phyloP scores from a whole-genome alignment of 2,329 filamentous ascomycete genomes.

The Chaetomiaceae sp. region DNA sequence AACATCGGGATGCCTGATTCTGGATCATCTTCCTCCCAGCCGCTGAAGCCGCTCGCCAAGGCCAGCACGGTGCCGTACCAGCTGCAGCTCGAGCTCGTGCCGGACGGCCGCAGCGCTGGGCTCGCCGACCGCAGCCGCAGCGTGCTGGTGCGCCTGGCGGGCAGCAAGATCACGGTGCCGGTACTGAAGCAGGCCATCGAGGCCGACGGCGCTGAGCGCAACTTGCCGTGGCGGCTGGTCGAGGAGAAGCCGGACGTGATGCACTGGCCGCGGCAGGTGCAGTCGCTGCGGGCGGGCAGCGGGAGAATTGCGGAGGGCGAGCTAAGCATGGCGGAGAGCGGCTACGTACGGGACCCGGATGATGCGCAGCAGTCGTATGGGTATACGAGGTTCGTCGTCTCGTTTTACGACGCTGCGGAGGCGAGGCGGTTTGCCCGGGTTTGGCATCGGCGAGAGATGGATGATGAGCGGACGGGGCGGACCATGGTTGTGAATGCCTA shows the following conservation, averaged over 20 bases:
- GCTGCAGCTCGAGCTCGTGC: not conserved
- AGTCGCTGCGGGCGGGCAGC: not conserved
- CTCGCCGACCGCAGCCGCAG: slow-evolving; percentile 6
- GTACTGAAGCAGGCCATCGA: slow-evolving; percentile 35
- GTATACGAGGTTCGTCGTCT: slow-evolving; percentile 45
- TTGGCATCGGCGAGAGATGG: slow-evolving; percentile 37
- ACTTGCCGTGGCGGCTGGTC: slow-evolving; percentile 32
- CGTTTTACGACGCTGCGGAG: slow-evolving; percentile 48
- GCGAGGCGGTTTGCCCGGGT: slow-evolving; percentile 44
- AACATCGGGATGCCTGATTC: no score
- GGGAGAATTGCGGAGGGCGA: not conserved
- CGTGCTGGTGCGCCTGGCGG: slow-evolving; percentile 22
- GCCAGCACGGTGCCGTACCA: not conserved
- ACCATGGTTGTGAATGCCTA: slow-evolving; percentile 25
- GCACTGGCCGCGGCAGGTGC: not conserved
- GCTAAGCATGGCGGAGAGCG: not conserved
- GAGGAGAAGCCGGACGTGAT: slow-evolving; percentile 10
- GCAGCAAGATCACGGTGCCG: slow-evolving; percentile 24
- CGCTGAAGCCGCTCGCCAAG: not conserved
- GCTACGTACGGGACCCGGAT: slow-evolving; percentile 11
- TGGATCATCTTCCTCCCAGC: no score
- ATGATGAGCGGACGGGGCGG: slow-evolving; percentile 19
- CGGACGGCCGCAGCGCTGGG: not conserved
- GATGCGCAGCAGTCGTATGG: slow-evolving; percentile 29
- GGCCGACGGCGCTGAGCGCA: slow-evolving; percentile 38